Evolutionary conservation across 768 basidiomycete genomes (phyloP), one percentile per base, ranked within the genome.

Genomic region (Cystobasidium onofrii): DNA sequence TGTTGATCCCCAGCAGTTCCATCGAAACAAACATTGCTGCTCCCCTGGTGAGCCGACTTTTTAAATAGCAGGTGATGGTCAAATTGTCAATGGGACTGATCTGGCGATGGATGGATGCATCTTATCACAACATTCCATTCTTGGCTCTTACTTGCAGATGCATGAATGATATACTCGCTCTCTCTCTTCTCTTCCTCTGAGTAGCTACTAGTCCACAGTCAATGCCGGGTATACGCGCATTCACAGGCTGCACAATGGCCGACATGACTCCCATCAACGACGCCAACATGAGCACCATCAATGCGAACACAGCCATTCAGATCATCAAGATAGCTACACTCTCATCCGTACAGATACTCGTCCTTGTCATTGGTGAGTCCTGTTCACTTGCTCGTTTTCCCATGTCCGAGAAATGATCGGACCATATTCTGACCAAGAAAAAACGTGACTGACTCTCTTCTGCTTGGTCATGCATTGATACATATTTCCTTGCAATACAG

Each of bases 311-410:
- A 9, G 46, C 46, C 12, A 50, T 50, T 4, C 46, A 50, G n/a
- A 50, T 50, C 46, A 50, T 20, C 12, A 15, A n/a, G 15, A 50
- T 50, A 50, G 46, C n/a, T n/a, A 20, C 46, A 7, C 9, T 50
- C n/a, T 25, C 36, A 44, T 39, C 18, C 31, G 33, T 64, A 6
- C 63, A 64, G 63, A 44, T 64, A 12, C 23, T 64, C 20, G 27
- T 64, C 33, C 33, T 64, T 34, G 63, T 64, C n/a, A 20, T 64
- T 44, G 63, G 63, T 64, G 63, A 64, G 63, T 64, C 4, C 6
- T 55, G 46, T 50, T 4, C 41, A 9, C 41, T 18, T 41, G 20
- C 61, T 63, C 61, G 31, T 36, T 44, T 25, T 44, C 41, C 10
- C 36, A 10, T 44, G 12, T 13, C 36, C 17, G 17, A 13, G 3